Evolutionary conservation across 495 filamentous ascomycete species (phyloP).

Genomic region (Venustampulla echinocandica): DNA sequence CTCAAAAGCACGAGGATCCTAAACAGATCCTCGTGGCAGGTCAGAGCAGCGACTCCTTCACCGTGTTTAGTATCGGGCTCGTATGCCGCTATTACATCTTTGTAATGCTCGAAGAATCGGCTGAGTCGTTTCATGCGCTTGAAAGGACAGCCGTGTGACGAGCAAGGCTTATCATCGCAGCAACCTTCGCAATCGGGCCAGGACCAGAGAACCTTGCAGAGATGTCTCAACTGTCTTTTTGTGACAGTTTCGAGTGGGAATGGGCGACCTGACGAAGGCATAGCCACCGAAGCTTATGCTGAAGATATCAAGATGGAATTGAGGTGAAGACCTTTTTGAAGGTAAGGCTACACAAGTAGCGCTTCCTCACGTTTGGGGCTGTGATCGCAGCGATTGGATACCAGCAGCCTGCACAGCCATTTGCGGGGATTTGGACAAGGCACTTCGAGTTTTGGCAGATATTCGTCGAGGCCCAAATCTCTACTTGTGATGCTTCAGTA

Average conservation of each 20-base stretch:
- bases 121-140: constrained; percentile 15
- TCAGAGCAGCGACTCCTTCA: constrained; percentile 18
- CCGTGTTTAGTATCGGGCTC: constrained; percentile 14
- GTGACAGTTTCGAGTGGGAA: constrained; percentile 16
- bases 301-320: neutral
- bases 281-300: neutral
- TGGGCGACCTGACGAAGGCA: too few relatives aligned
- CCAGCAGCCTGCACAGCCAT: too few relatives aligned
- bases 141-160: constrained; percentile 15
- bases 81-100: constrained; percentile 21
- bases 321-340: neutral
- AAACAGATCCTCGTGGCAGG: constrained; percentile 24
- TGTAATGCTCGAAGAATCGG: constrained; percentile 30
- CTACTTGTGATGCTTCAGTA: too few relatives aligned
- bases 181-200: constrained; percentile 25
- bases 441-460: too few relatives aligned
- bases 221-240: constrained; percentile 13
- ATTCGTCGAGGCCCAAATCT: too few relatives aligned
- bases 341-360: too few relatives aligned
- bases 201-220: constrained; percentile 24
- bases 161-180: constrained; percentile 10
- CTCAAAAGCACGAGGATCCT: constrained; percentile 21
- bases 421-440: too few relatives aligned
- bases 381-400: too few relatives aligned
- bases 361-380: too few relatives aligned